A percentile compares a stretch with the other conserved stretches of the same genome.
phyloP scores from a whole-genome alignment of 225 moss, liverwort and hornwort species.

The Physcomitrium patens region DNA sequence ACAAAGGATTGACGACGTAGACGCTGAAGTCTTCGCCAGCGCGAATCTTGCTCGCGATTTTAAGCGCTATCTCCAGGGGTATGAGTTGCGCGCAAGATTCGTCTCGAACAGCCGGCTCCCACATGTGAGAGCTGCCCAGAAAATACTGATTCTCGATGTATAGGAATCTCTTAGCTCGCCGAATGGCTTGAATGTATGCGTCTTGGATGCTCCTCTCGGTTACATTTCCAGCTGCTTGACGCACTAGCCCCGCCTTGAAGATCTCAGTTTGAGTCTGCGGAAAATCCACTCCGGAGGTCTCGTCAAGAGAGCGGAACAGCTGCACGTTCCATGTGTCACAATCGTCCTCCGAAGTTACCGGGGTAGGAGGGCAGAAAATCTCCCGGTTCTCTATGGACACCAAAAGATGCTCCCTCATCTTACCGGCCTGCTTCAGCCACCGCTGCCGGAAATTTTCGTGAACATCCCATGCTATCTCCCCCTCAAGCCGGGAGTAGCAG shows the following conservation, averaged over 20 bases:
- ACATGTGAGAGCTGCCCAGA: constrained; percentile 87
- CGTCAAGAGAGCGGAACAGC: constrained; percentile 84
- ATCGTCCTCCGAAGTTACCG: constrained; percentile 57
- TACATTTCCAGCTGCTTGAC: constrained; percentile 65
- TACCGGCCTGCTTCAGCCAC: constrained; percentile 70
- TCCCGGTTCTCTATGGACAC: constrained; percentile 50
- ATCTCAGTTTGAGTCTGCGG: constrained; percentile 50
- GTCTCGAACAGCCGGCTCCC: constrained; percentile 53
- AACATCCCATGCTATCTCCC: constrained; percentile 87
- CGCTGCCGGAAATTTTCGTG: constrained; percentile 77
- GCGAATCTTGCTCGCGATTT: constrained; percentile 57
- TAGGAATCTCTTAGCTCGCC: constrained; percentile 77
- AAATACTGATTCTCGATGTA: constrained; percentile 97
- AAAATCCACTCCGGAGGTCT: constrained; percentile 65
- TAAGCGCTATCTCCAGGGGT: constrained; percentile 84
- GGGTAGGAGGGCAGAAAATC: constrained; percentile 61
- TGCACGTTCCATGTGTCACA: constrained; percentile 82
- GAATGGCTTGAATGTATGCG: constrained; percentile 77
- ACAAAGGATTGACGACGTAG: constrained; percentile 79
- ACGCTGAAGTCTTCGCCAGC: constrained; percentile 72
- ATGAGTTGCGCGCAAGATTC: constrained; percentile 57
- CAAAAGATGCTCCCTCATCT: constrained; percentile 35
- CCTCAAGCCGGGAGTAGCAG: constrained; percentile 73
- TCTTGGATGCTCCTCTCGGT: constrained; percentile 91
- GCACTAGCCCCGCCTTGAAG: constrained; percentile 61